Evolutionary conservation across 2,329 filamentous ascomycete species (phyloP), one percentile per base, ranked within the genome.

Genomic region (Penicillium crustosum): DNA sequence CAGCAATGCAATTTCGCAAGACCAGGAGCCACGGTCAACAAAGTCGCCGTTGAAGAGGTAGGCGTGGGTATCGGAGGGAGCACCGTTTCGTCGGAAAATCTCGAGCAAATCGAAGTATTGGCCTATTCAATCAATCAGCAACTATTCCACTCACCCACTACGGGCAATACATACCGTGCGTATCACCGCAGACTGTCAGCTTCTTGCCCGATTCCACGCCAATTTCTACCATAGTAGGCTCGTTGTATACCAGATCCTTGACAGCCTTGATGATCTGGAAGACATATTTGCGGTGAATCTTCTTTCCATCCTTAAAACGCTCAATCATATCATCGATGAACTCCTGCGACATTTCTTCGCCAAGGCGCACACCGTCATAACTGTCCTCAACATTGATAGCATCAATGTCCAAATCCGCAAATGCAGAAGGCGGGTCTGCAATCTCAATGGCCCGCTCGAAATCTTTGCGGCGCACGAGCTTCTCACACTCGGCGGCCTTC

Each of bases 21-120:
- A 97, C 94, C 94, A 99, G 38, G 92, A 97, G 29, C 94, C 94
- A 73, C 94, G 86, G 74, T 99, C 94, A 53, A 99, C 94, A 72
- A 99, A 99, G 78, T 99, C 94, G 64, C 94, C 94, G 75, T 99
- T 99, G 83, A 99, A 99, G 13, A 99, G 83, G 73, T 97, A 99
- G 75, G 88, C 90, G 74, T 97, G 92, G 72, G 89, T 91, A 61
- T 93, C 91, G 17, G 84, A 85, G 0, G 94, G 94, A 62, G 83
- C 85, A 42, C 94, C 94, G 68, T 96, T 97, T 57, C 94, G 83
- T 63, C 90, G 83, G 86, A 99, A 99, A 61, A 99, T 89, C 74
- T 99, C 91, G 81, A 99, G 88, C 42, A 99, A 83, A 75, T 99
- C 94, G 74, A 96, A 99, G 79, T 93, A 99, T 83, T 99, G 94